Percentiles rank a stretch among this genome's conserved stretches.
Evolutionary conservation across 495 filamentous ascomycete genomes (phyloP).

Genomic region (Lentithecium fluviatile): DNA sequence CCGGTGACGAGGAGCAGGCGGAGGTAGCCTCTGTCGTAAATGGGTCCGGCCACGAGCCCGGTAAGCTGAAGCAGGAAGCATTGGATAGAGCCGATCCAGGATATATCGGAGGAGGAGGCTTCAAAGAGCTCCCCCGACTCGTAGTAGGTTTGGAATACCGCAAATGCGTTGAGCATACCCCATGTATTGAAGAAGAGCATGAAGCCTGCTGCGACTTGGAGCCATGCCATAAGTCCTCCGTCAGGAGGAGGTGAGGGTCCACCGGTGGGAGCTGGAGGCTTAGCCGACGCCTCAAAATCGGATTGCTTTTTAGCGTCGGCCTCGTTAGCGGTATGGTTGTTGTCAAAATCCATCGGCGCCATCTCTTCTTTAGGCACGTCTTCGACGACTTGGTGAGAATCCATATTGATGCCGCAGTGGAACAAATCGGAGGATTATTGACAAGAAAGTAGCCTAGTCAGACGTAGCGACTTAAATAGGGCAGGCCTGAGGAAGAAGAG

Average conservation of each 20-base stretch:
- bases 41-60: conserved; percentile 52
- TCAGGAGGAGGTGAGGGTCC: conserved; percentile 6
- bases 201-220: conserved; percentile 8
- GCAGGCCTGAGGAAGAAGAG: too few relatives aligned
- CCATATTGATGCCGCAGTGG: too few relatives aligned
- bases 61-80: conserved; percentile 33
- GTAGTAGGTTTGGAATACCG: conserved; percentile 40
- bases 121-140: conserved; percentile 5
- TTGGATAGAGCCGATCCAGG: conserved; percentile 39
- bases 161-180: conserved; percentile 31
- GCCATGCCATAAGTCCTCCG: conserved; percentile 15
- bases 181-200: conserved; percentile 17
- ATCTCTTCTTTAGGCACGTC: too few relatives aligned
- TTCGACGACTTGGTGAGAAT: too few relatives aligned
- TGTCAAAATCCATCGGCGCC: too few relatives aligned
- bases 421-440: too few relatives aligned
- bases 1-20: conserved; percentile 28
- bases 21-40: conserved; percentile 34
- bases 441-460: too few relatives aligned
- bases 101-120: conserved; percentile 20
- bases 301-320: too few relatives aligned
- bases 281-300: too few relatives aligned
- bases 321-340: too few relatives aligned
- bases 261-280: too few relatives aligned
- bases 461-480: too few relatives aligned